These are phyloP conservation scores for Leavenworthia alabamica DNA, from an alignment of 345 rosid species.

Conservation along the genomic window DNA sequence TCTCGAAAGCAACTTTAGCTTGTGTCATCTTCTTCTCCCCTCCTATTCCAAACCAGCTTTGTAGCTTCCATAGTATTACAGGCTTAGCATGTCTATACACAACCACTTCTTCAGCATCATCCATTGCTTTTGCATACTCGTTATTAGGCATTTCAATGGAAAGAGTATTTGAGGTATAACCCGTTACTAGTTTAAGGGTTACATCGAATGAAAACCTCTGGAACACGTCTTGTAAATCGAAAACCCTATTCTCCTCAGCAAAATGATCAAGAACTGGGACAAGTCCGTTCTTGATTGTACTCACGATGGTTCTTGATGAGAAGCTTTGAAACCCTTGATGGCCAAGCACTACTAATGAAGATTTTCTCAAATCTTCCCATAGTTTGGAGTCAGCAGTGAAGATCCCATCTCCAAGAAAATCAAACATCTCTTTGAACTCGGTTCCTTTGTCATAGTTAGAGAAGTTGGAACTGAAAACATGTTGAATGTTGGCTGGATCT, in stretches of 20 bases:
- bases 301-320: slow-evolving; percentile 1
- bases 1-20: slow-evolving; percentile 18
- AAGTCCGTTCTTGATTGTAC: slow-evolving; percentile 18
- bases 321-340: slow-evolving; percentile 27
- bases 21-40: slow-evolving; percentile 35
- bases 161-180: slow-evolving; percentile 32
- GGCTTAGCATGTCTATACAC: slow-evolving; percentile 24
- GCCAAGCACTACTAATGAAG: slow-evolving; percentile 17
- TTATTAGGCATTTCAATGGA: slow-evolving; percentile 29
- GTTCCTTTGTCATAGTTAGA: slow-evolving; percentile 31
- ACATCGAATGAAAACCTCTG: slow-evolving; percentile 41
- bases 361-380: slow-evolving; percentile 30
- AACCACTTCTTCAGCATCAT: slow-evolving; percentile 31
- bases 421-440: slow-evolving; percentile 31
- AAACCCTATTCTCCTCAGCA: slow-evolving; percentile 2
- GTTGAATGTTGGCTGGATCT: slow-evolving; percentile 30
- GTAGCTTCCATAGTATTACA: slow-evolving; percentile 27
- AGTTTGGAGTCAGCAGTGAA: slow-evolving; percentile 36
- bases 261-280: slow-evolving; percentile 34
- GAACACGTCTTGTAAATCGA: slow-evolving; percentile 39
- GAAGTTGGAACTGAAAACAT: slow-evolving; percentile 31
- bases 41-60: slow-evolving; percentile 30
- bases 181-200: slow-evolving; percentile 34
- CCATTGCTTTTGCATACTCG: slow-evolving; percentile 29
- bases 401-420: slow-evolving; percentile 33